Evolutionary conservation across 176 grass and related monocot genomes (phyloP), one percentile per base, ranked within the genome.

Genomic region (Oryza glaberrima): DNA sequence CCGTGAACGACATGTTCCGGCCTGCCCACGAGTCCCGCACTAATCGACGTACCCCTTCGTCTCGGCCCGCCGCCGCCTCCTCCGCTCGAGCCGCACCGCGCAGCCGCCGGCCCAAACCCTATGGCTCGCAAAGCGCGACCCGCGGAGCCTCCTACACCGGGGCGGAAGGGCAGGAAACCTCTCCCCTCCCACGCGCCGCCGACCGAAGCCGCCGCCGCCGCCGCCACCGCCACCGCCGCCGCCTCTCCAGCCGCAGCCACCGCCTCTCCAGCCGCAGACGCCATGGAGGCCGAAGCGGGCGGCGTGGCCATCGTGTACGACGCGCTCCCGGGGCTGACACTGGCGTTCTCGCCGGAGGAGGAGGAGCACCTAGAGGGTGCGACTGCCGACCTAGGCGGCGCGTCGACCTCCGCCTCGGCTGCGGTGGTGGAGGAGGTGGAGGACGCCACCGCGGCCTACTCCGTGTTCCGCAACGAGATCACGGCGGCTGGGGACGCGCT

Each of bases 381-480:
- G 44, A 75, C 54, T n/a, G 54, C 58, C 30, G 63, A 72, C 14
- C 5, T 23, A 17, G 30, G 23, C 10, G 58, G 23, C 10, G 58
- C 58, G 19, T 4, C 69, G 66, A 7, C 65, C 49, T 9, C 67
- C 70, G 23, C 60, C 70, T 3, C 75, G 2, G 63, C 34, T n/a
- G 64, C 49, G 56, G 78, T 14, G 54, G 63, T 38, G n/a, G 78
- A 41, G n/a, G 78, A 30, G 41, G 85, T 78, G 35, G 77, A 80
- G 6, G 86, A 91, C 17, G 71, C 52, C 38, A 52, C 91, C 64
- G 20, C 51, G 25, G 81, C 91, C 60, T 99, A 96, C 69, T 77
- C 84, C 20, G 94, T 99, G 15, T 96, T 91, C 83, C 91, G 97
- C 51, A 96, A 92, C 75, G 87, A 94, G 88, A 94, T 99, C 16